Conservation (phyloP, 106 monocot genomes). For the Acorus calamus region DNA sequence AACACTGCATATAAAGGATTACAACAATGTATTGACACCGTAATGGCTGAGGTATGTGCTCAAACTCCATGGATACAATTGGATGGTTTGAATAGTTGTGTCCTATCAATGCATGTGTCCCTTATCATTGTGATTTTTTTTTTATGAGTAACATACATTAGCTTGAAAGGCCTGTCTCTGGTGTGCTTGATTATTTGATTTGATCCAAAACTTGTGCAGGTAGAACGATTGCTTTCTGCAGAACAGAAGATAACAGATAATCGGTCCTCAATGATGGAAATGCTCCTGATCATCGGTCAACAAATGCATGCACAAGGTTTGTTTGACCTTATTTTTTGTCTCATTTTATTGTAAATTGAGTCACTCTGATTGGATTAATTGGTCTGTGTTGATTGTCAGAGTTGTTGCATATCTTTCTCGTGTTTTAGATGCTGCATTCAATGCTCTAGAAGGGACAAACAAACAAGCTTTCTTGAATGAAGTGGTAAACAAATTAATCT, state of each 20-base stretch:
- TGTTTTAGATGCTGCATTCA: conserved; percentile 89
- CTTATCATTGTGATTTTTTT: no score
- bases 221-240: conserved; percentile 75
- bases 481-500: conserved; percentile 36
- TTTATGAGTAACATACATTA: no score
- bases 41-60: conserved; percentile 90
- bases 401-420: conserved; percentile 96
- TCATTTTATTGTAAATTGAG: no score
- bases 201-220: conserved; percentile 27
- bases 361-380: no score
- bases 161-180: no score
- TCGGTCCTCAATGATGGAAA: conserved; percentile 90
- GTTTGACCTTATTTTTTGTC: no score
- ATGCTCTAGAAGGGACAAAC: conserved; percentile 90
- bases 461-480: conserved; percentile 95
- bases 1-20: conserved; percentile 86
- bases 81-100: no score
- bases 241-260: conserved; percentile 92
- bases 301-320: conserved; percentile 84
- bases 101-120: no score
- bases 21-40: conserved; percentile 94
- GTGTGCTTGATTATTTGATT: not conserved
- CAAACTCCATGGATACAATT: no score
- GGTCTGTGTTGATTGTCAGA: conserved; percentile 29
- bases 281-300: conserved; percentile 91